Conservation (phyloP, 2,329 filamentous ascomycete species). For the Chaetoscypha palmicola region DNA sequence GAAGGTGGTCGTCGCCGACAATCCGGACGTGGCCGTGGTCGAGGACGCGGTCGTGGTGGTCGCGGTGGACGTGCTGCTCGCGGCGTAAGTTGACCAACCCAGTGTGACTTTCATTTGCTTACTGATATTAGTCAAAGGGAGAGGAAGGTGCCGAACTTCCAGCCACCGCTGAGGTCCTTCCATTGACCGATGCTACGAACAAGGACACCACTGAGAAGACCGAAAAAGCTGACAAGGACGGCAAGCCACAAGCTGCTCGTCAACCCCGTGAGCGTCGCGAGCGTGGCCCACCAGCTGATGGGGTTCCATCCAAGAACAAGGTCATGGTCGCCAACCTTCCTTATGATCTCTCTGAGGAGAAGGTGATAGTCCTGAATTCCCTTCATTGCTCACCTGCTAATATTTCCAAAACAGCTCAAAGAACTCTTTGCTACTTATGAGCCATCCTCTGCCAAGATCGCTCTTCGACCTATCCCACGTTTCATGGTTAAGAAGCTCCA, state of each 20-base stretch:
- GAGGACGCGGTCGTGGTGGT: conserved; percentile 60
- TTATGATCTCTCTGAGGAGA: conserved; percentile 96
- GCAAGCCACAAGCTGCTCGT: conserved; percentile 33
- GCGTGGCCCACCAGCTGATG: conserved; percentile 94
- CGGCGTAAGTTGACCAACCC: conserved; percentile 52
- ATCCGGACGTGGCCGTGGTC: conserved; percentile 60
- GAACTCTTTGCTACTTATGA: conserved; percentile 92
- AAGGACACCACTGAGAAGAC: conserved; percentile 45
- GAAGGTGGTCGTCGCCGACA: conserved; percentile 58
- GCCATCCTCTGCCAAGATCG: conserved; percentile 94
- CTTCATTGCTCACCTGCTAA: conserved; percentile 11
- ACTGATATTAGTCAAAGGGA: conserved; percentile 22
- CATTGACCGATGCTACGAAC: conserved; percentile 56
- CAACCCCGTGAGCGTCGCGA: conserved; percentile 59
- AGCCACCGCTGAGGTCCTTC: conserved; percentile 46
- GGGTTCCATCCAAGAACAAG: conserved; percentile 98
- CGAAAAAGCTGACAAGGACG: conserved; percentile 38
- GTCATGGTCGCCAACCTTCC: conserved; percentile 99
- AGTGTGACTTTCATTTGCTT: too few species aligned
- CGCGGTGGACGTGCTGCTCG: conserved; percentile 56
- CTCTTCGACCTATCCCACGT: conserved; percentile 92
- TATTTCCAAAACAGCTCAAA: conserved; percentile 67
- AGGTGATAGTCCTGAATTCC: conserved; percentile 49
- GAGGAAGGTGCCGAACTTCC: conserved; percentile 40
- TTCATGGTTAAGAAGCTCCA: conserved; percentile 99